A percentile compares a stretch with the other conserved stretches of the same genome.
phyloP scores from a whole-genome alignment of 2,329 filamentous ascomycete species.

The Camptophora hylomeconis region DNA sequence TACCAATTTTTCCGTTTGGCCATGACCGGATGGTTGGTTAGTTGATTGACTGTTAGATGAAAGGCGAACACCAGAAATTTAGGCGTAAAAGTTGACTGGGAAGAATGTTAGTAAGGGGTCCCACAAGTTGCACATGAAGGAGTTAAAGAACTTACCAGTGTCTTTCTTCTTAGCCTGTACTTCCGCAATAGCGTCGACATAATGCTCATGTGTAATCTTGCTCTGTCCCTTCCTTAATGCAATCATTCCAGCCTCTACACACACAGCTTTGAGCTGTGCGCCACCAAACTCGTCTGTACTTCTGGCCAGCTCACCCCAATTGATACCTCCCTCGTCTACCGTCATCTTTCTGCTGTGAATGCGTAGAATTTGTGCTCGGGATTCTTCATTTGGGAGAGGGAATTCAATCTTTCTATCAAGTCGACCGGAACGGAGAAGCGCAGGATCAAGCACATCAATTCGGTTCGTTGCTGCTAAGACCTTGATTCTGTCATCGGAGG shows the following conservation, averaged over 20 bases:
- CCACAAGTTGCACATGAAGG: background rate
- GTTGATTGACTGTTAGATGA: too few relatives aligned
- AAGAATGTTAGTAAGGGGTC: conserved; percentile 3
- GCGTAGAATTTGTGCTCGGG: conserved; percentile 87
- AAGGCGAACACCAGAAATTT: too few relatives aligned
- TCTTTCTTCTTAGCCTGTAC: conserved; percentile 88
- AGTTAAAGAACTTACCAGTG: conserved; percentile 30
- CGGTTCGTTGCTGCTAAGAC: conserved; percentile 90
- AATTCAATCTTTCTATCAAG: conserved; percentile 97
- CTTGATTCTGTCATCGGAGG: conserved; percentile 92
- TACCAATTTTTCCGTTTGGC: too few relatives aligned
- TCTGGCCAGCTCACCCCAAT: conserved; percentile 89
- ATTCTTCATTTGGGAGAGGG: conserved; percentile 93
- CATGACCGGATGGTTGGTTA: too few relatives aligned
- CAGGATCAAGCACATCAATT: conserved; percentile 85
- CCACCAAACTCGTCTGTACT: conserved; percentile 98
- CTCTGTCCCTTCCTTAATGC: conserved; percentile 84
- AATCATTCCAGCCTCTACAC: conserved; percentile 98
- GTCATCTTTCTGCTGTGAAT: conserved; percentile 99
- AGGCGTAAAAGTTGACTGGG: conserved; percentile 23
- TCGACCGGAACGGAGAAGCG: conserved; percentile 78
- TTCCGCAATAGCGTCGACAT: conserved; percentile 94
- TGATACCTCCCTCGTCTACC: conserved; percentile 69
- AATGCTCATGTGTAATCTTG: conserved; percentile 96
- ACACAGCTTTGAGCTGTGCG: conserved; percentile 95